Base-by-base conservation (phyloP, 2,329 filamentous ascomycete genomes). In the Venturia asperata region DNA sequence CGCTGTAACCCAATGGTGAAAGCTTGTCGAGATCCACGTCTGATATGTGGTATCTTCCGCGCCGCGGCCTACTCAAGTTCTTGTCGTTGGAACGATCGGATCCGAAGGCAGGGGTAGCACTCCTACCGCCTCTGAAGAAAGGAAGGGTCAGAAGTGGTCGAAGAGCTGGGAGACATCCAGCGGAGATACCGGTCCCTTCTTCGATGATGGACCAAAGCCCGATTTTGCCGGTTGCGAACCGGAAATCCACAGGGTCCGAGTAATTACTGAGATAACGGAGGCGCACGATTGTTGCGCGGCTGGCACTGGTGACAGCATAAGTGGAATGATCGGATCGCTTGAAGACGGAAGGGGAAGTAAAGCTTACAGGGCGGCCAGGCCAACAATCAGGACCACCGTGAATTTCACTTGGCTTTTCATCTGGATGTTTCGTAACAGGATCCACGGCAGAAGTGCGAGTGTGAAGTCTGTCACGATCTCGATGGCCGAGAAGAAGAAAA, bases 151-250 rank as follows among this genome's bases (percentile, higher is more conserved):
- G 73, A 9, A 82, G 70, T 1, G 79, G 79, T 0, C 80, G 78
- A 1, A 81, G 74, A 4, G 79, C 76, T 9, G 79, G 78, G 45
- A 79, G 72, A 9, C 78, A 81, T 2, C 79, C 80, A 15, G 81
- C 79, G 9, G 79, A 75, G 67, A 83, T 80, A 21, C 80, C 81
- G 21, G 78, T 79, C 11, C 78, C 81, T 42, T 79, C 78, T 67
- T 82, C 81, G 30, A 81, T 74, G 41, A 81, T 75, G 3, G 79
- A 79, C 78, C 79, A 81, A 63, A 79, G 73, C 0, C 75, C 76
- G 43, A 80, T 78, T 58, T 76, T 74, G 43, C 76, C 76, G 10
- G 77, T 74, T 64, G 72, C 70, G 69, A 71, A 77, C 70, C 79
- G 74, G 68, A 76, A 79, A 63, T 79, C 76, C 13, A 68, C 66